These are phyloP conservation scores for Peterozyma xylosa DNA, from an alignment of 805 yeast species.

Conservation along the genomic window DNA sequence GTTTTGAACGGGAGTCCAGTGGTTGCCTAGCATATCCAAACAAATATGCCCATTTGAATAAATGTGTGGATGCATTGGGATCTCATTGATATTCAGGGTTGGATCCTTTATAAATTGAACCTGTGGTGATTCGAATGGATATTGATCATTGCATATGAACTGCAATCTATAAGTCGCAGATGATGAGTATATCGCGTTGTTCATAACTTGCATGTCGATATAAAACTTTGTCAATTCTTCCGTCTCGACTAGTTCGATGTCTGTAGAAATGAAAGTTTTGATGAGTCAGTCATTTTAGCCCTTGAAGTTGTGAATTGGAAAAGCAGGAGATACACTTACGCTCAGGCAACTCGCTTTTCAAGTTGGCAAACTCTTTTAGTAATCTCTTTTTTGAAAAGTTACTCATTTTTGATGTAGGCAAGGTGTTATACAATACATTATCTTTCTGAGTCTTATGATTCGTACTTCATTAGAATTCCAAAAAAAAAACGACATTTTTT, in stretches of 20 bases:
- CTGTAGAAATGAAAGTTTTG: slow-evolving; percentile 9
- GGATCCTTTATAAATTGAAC: slow-evolving; percentile 38
- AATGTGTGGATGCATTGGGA: slow-evolving; percentile 71
- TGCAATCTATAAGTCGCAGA: slow-evolving; percentile 32
- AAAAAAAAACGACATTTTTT: no score
- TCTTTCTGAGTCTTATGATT: no score
- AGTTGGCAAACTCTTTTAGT: no score
- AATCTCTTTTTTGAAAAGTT: no score
- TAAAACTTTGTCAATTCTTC: slow-evolving; percentile 21
- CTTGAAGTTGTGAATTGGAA: neutral
- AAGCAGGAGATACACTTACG: neutral
- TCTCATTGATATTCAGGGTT: slow-evolving; percentile 11
- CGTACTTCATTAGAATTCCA: no score
- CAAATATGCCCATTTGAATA: slow-evolving; percentile 79
- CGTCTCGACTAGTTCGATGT: slow-evolving; percentile 21
- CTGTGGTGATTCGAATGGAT: slow-evolving; percentile 55
- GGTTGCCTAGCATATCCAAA: slow-evolving; percentile 54
- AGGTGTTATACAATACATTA: no score
- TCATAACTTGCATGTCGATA: slow-evolving; percentile 29
- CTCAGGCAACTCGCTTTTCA: no score
- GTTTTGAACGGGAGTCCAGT: slow-evolving; percentile 61
- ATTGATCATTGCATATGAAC: slow-evolving; percentile 32
- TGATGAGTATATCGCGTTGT: slow-evolving; percentile 27
- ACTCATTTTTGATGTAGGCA: no score
- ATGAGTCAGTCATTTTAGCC: no score